A percentile compares a stretch with the other conserved stretches of the same genome.
Conservation (phyloP, 1,284 basidiomycete species). For the Sphaerobolus stellatus region DNA sequence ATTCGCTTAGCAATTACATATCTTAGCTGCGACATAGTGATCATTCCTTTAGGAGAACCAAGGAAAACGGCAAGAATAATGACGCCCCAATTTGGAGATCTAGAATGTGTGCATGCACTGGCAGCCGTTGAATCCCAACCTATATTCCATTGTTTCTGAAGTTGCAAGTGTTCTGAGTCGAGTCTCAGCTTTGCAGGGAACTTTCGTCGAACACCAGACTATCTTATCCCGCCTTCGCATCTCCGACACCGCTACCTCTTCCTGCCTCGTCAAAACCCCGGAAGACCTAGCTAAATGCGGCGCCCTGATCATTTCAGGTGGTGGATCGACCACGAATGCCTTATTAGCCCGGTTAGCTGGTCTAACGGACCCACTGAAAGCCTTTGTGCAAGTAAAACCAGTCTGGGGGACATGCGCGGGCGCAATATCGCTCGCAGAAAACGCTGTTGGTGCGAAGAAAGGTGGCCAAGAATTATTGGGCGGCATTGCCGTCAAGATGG, state of each 20-base stretch:
- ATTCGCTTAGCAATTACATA: no score
- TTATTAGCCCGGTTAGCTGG: conserved; percentile 79
- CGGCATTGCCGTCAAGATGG: conserved; percentile 79
- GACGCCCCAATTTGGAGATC: no score
- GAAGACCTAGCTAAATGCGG: conserved; percentile 78
- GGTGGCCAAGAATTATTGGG: conserved; percentile 87
- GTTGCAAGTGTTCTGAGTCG: no score
- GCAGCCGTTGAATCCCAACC: no score
- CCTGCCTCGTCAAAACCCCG: conserved; percentile 65
- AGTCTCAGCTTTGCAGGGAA: conserved; percentile 86
- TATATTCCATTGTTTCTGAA: neutral
- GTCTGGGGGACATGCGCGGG: conserved; percentile 98
- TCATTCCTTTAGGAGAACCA: no score
- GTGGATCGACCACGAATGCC: conserved; percentile 94
- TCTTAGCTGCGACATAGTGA: no score
- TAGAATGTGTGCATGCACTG: no score
- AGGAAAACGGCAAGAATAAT: no score
- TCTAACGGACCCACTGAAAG: conserved; percentile 75
- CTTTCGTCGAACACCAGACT: conserved; percentile 85
- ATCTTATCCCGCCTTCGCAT: conserved; percentile 32
- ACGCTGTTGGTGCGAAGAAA: conserved; percentile 77
- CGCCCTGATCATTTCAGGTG: conserved; percentile 90
- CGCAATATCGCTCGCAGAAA: conserved; percentile 83
- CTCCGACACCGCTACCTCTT: conserved; percentile 13
- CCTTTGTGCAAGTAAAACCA: conserved; percentile 67